Evolutionary conservation across 140 eudicot species (phyloP), one percentile per base, ranked within the genome.

Genomic region (Anethum foeniculum): DNA sequence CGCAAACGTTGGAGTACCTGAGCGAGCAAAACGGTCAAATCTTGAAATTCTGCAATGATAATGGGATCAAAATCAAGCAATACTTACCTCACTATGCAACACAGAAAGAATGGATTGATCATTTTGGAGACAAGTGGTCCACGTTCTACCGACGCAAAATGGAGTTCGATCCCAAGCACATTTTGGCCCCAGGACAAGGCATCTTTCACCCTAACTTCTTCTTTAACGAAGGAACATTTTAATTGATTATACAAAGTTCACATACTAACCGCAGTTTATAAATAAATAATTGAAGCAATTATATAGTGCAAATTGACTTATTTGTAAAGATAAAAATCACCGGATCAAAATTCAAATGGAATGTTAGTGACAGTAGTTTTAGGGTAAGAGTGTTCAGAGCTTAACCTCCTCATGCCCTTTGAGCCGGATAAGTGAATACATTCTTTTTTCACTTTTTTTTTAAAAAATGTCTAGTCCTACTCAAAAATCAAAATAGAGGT

Each of bases 41-140:
- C 46, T 68, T 94, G 71, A 82, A 71, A 64, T 94, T 94, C 41
- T 94, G 99, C 62, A 65, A 86, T 23, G 92, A 92, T 3, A 83
- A 80, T 8, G 84, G 89, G 18, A 92, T 94, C 19, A 76, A 83
- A 34, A 81, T 88, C 13, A 94, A 92, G 75, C 97, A 94, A 69
- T 94, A 94, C 80, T 84, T 94, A 47, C 99, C 99, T 15, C 95
- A 92, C 69, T 94, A 94, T 80, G 85, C 88, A 51, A 88, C 93
- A 28, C 90, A 90, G 76, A 56, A 83, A 82, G 90, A 92, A 77
- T 94, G 99, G 99, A 88, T 85, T 77, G 84, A 83, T 43, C 99
- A 94, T 83, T 94, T 85, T 72, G 99, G 93, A 11, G 87, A 90
- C 2, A 92, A 90, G 81, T 94, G 99, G 99, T 79, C 87, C 75